Evolutionary conservation across 305 asterid species (phyloP).

Genomic region (Fraxinus baroniana): DNA sequence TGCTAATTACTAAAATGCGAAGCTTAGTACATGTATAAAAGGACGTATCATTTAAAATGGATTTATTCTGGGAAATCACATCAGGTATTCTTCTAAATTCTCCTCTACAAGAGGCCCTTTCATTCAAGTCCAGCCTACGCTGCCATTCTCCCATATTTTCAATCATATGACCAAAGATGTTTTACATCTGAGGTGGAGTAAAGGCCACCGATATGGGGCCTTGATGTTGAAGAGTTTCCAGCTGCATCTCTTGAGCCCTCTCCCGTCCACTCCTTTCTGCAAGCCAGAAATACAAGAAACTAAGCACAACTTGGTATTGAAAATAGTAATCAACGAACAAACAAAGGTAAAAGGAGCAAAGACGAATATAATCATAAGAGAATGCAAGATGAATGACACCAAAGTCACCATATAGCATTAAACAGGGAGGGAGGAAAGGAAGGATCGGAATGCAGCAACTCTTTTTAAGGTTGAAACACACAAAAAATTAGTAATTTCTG

Average conservation of each 20-base stretch:
- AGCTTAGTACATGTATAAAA: conserved; percentile 15
- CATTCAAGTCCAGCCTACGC: conserved; percentile 38
- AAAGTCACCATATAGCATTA: background rate
- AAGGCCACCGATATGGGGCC: conserved; percentile 79
- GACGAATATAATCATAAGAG: background rate
- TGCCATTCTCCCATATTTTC: conserved; percentile 19
- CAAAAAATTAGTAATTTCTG: background rate
- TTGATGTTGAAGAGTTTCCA: conserved; percentile 56
- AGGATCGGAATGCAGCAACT: background rate
- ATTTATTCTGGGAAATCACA: conserved; percentile 31
- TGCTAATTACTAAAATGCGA: background rate
- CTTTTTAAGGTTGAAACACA: background rate
- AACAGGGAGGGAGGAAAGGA: background rate
- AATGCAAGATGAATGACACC: background rate
- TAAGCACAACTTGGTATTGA: conserved; percentile 8
- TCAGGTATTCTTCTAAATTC: conserved; percentile 49
- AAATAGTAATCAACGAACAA: conserved; percentile 1
- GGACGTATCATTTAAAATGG: conserved; percentile 29
- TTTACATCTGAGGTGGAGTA: conserved; percentile 78
- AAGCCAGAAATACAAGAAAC: conserved; percentile 5
- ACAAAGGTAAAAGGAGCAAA: background rate
- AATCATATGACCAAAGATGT: conserved; percentile 81
- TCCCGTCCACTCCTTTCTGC: conserved; percentile 71
- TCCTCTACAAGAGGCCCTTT: conserved; percentile 42
- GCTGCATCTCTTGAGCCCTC: conserved; percentile 52